These are phyloP conservation scores for Stachybotrys elegans DNA, from an alignment of 2,329 filamentous ascomycete genomes.

Conservation along the genomic window DNA sequence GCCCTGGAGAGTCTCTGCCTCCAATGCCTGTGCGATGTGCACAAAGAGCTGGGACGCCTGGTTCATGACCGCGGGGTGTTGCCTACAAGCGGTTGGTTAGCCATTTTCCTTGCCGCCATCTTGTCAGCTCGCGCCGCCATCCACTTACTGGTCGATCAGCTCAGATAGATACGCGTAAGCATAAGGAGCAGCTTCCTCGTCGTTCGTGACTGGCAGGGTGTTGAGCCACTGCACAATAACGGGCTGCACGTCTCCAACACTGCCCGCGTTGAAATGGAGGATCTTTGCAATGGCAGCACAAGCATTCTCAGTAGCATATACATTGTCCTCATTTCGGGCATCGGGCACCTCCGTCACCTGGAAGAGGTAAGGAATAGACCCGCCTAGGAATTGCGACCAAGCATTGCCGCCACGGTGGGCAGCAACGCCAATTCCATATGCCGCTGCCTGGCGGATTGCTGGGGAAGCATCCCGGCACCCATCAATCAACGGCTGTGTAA, in stretches of 20 bases:
- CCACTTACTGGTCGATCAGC: slow-evolving; percentile 83
- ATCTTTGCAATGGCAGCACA: slow-evolving; percentile 97
- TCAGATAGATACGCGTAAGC: slow-evolving; percentile 89
- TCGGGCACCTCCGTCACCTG: slow-evolving; percentile 76
- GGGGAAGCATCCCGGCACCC: slow-evolving; percentile 83
- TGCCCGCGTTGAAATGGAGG: slow-evolving; percentile 77
- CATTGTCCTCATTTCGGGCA: slow-evolving; percentile 83
- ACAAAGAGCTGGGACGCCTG: slow-evolving; percentile 80
- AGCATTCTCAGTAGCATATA: slow-evolving; percentile 96
- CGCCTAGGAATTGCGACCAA: slow-evolving; percentile 84
- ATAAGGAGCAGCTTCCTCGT: slow-evolving; percentile 95
- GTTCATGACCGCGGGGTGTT: slow-evolving; percentile 74
- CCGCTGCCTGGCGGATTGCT: slow-evolving; percentile 90
- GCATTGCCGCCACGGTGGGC: slow-evolving; percentile 84
- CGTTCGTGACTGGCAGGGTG: slow-evolving; percentile 86
- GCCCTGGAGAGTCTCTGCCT: slow-evolving; percentile 84
- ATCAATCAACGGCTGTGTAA: slow-evolving; percentile 78
- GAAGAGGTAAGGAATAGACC: slow-evolving; percentile 76
- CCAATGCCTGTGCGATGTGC: slow-evolving; percentile 80
- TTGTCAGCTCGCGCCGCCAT: not conserved
- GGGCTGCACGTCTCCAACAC: slow-evolving; percentile 70
- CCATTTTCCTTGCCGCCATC: too few species aligned
- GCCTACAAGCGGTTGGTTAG: slow-evolving; percentile 48
- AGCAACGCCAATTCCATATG: slow-evolving; percentile 92
- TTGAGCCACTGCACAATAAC: slow-evolving; percentile 83